Evolutionary conservation across 2,329 filamentous ascomycete species (phyloP).

Genomic region (Hymenoscyphus salicellus): DNA sequence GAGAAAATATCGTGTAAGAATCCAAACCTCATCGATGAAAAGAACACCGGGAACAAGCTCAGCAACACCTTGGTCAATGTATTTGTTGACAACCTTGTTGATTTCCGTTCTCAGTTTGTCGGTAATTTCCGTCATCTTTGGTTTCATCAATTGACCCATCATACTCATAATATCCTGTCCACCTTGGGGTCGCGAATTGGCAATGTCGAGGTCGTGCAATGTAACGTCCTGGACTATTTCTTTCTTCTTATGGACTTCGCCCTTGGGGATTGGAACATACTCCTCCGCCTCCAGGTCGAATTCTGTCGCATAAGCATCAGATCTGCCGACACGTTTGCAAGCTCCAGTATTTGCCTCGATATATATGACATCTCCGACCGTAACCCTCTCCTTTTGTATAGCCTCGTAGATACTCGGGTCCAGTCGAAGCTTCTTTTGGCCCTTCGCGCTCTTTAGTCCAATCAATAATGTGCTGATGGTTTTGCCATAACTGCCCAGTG

Average conservation of each 20-base stretch:
- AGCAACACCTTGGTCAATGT: constrained; percentile 96
- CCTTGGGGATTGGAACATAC: constrained; percentile 97
- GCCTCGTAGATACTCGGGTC: constrained; percentile 99
- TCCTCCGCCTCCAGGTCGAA: constrained; percentile 98
- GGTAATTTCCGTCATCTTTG: constrained; percentile 98
- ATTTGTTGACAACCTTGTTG: constrained; percentile 98
- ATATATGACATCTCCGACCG: constrained; percentile 96
- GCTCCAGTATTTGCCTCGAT: constrained; percentile 98
- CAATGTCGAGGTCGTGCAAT: constrained; percentile 91
- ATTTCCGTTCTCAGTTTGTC: constrained; percentile 95
- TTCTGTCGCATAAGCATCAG: constrained; percentile 95
- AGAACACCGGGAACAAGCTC: constrained; percentile 97
- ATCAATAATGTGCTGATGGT: constrained; percentile 96
- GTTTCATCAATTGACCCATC: constrained; percentile 99
- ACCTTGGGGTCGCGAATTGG: constrained; percentile 90
- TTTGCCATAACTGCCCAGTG: constrained; percentile 91
- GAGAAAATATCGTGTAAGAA: constrained; percentile 2
- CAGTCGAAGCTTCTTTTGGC: constrained; percentile 94
- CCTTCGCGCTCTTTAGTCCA: constrained; percentile 89
- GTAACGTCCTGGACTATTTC: constrained; percentile 99
- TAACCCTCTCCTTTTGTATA: constrained; percentile 96
- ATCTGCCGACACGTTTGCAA: constrained; percentile 93
- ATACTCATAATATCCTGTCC: constrained; percentile 99
- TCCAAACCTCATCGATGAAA: constrained; percentile 90
- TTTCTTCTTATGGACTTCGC: constrained; percentile 99